Evolutionary conservation across 2,329 filamentous ascomycete genomes (phyloP).

Genomic region (Neopestalotiopsis sp.): DNA sequence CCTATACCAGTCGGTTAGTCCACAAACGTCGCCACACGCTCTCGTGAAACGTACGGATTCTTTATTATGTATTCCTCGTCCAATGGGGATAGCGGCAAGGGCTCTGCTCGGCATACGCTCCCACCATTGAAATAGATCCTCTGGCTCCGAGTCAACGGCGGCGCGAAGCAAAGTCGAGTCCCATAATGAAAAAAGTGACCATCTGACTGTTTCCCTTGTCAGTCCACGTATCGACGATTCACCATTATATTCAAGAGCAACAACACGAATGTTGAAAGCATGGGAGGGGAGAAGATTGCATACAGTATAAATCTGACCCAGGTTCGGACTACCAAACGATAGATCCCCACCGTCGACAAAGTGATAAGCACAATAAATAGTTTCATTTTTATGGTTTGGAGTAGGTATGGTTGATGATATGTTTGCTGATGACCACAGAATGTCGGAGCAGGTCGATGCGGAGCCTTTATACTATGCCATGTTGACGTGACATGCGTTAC

Average conservation of each 20-base stretch:
- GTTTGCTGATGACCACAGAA: neutral
- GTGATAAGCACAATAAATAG: conserved; percentile 4
- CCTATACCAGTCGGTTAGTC: too few species aligned
- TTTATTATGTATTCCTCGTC: too few species aligned
- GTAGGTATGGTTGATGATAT: neutral
- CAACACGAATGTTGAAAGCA: neutral
- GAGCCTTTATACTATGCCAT: neutral
- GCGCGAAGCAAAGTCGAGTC: neutral
- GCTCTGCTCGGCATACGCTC: too few species aligned
- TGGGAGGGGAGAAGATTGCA: neutral
- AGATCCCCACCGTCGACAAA: conserved; percentile 1
- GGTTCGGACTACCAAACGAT: neutral
- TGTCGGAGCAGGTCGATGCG: neutral
- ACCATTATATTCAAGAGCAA: too few species aligned
- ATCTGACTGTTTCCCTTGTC: neutral
- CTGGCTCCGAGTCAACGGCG: neutral
- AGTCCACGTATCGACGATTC: neutral
- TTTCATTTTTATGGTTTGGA: neutral
- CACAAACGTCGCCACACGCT: too few species aligned
- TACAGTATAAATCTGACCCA: conserved; percentile 5
- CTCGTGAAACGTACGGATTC: too few species aligned
- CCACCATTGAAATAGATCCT: too few species aligned
- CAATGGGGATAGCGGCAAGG: too few species aligned
- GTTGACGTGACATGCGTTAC: neutral
- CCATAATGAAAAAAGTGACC: conserved; percentile 3